Evolutionary conservation across 345 rosid species (phyloP).

Genomic region (Barbarea vulgaris): DNA sequence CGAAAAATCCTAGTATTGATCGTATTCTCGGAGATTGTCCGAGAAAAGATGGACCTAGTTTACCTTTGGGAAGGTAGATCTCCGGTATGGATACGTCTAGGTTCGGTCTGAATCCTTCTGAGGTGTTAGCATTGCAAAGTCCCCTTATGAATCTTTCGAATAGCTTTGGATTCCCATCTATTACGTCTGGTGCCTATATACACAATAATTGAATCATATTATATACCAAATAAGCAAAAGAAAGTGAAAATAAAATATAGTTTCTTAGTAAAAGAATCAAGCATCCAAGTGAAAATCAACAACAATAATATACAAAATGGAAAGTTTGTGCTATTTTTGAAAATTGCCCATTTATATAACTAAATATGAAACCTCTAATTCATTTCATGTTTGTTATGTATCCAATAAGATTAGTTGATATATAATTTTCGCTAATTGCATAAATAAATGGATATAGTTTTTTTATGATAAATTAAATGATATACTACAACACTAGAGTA

Average conservation of each 20-base stretch:
- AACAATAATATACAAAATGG: not conserved
- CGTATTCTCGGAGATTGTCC: constrained; percentile 37
- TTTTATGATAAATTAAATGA: not conserved
- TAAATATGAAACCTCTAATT: not conserved
- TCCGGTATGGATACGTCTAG: constrained; percentile 60
- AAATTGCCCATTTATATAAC: no score
- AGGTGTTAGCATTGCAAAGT: constrained; percentile 61
- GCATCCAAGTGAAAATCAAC: not conserved
- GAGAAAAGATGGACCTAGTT: constrained; percentile 37
- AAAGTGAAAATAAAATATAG: not conserved
- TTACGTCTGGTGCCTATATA: constrained; percentile 54
- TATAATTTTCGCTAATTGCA: not conserved
- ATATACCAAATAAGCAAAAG: not conserved
- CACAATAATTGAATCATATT: not conserved
- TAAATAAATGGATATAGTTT: not conserved
- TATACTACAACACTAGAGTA: not conserved
- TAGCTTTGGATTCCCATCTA: constrained; percentile 41
- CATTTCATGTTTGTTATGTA: not conserved
- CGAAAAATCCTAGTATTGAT: constrained; percentile 50
- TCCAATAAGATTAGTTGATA: not conserved
- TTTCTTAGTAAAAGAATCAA: not conserved
- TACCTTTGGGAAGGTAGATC: constrained; percentile 51
- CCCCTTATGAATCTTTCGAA: constrained; percentile 52
- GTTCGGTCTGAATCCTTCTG: constrained; percentile 52
- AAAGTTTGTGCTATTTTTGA: no score